Conservation (phyloP, 106 monocot genomes). For the Alisma plantagoaquatica region DNA sequence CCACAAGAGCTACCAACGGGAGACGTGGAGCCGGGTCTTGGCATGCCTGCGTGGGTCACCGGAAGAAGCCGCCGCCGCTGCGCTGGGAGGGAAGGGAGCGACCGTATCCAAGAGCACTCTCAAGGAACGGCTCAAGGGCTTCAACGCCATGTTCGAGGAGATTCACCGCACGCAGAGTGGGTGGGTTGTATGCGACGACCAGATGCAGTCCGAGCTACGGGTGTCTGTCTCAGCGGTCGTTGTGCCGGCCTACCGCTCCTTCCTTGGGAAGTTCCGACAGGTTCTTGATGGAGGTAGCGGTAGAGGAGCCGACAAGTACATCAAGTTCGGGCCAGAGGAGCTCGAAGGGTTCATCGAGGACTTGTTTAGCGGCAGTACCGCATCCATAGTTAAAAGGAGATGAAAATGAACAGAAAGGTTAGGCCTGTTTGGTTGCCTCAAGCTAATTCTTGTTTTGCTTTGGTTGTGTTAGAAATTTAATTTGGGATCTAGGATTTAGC, state of each 20-base stretch:
- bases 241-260: conserved; percentile 13
- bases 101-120: conserved; percentile 11
- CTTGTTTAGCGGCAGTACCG: conserved; percentile 10
- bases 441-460: too few relatives aligned
- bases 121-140: conserved; percentile 12
- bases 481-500: too few relatives aligned
- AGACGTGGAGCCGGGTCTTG: conserved; percentile 10
- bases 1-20: conserved; percentile 18
- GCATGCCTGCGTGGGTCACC: conserved; percentile 12
- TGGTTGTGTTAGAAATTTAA: too few relatives aligned
- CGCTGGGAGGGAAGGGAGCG: background rate
- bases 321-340: conserved; percentile 14
- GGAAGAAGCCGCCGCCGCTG: conserved; percentile 16
- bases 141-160: conserved; percentile 19
- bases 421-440: too few relatives aligned
- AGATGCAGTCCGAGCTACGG: conserved; percentile 18
- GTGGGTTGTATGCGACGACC: conserved; percentile 14
- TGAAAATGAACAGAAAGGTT: too few relatives aligned
- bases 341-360: conserved; percentile 12
- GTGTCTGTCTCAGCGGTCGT: conserved; percentile 14
- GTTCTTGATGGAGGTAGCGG: conserved; percentile 4
- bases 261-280: conserved; percentile 14
- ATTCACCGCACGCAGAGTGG: conserved; percentile 15
- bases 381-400: conserved; percentile 5
- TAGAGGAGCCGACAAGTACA: conserved; percentile 15